Conservation (phyloP, 192 early-diverging fungal genomes). For the Coemansia sp. region DNA sequence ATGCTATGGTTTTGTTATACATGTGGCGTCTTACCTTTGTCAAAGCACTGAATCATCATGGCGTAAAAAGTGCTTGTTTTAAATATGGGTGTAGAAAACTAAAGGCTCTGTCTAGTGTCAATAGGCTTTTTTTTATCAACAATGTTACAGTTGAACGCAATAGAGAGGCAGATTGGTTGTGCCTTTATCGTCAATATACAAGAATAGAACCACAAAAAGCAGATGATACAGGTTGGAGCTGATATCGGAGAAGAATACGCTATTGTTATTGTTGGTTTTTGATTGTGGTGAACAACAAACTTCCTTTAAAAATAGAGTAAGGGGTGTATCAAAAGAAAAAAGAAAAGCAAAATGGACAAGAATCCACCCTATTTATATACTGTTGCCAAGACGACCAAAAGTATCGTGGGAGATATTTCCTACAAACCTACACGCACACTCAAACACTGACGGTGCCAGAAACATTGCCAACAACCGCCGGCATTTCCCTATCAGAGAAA, state of each 20-base stretch:
- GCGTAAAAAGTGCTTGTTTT: neutral
- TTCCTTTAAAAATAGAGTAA: neutral
- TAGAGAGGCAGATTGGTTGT: too few species aligned
- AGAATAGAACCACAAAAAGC: neutral
- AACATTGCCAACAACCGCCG: neutral
- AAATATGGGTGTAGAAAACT: neutral
- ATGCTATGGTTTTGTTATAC: neutral
- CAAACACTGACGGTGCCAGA: neutral
- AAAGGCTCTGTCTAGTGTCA: neutral
- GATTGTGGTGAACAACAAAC: neutral
- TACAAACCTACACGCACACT: too few species aligned
- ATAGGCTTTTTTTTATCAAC: neutral
- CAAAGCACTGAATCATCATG: slow-evolving; percentile 9
- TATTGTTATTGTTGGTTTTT: neutral
- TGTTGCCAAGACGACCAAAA: neutral
- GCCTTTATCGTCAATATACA: neutral
- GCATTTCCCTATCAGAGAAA: neutral
- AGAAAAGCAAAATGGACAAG: neutral
- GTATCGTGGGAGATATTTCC: neutral
- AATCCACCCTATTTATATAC: neutral
- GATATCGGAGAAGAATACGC: too few species aligned
- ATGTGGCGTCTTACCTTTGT: neutral
- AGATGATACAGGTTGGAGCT: too few species aligned
- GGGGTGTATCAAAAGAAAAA: neutral
- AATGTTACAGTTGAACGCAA: too few species aligned